Evolutionary conservation across 176 grass and related monocot species (phyloP), one percentile per base, ranked within the genome.

Genomic region (Thalia dealbata): DNA sequence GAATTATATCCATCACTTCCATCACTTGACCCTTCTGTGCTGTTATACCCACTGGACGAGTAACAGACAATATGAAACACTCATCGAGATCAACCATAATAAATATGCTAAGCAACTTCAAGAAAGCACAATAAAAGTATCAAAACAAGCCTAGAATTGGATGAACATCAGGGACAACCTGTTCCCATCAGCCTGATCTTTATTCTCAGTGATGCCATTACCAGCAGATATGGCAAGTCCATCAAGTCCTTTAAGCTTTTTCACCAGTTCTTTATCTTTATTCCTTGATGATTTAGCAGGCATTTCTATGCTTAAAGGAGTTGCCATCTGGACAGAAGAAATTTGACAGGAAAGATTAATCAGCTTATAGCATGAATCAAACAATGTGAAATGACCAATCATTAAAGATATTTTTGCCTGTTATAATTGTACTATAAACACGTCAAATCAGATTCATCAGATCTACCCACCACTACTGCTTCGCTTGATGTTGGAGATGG

Each of bases 11-110:
- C 70, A 72, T 72, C 70, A 72, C 70, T 72, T 85, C 77, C 84
- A 78, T 87, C 78, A 69, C 83, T 81, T 10, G 86, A 96, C 62
- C 86, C 89, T 79, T 87, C 92, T 71, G 83, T 52, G 78, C 89
- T 96, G 58, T 79, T 77, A 82, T 79, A 79, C 50, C 67, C 78
- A 81, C 78, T 81, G 75, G 50, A 86, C 30, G 43, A 79, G 13
- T 75, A 19, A 9, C 16, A 72, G 12, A 9, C 16, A 72, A 14
- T 29, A 8, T 73, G 61, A 72, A 29, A 81, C 28, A 75, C 10
- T 44, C 19, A 45, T 19, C 1, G 70, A 52, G 15, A 75, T 44
- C 61, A 55, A 30, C 73, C 9, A 15, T 30, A 3, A 56, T 6
- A 29, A 29, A 54, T 51, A 29, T 18, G 3, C 8, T 61, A 11